Base-by-base conservation (phyloP, 352 stramenopile species). In the Thraustotheca clavata region DNA sequence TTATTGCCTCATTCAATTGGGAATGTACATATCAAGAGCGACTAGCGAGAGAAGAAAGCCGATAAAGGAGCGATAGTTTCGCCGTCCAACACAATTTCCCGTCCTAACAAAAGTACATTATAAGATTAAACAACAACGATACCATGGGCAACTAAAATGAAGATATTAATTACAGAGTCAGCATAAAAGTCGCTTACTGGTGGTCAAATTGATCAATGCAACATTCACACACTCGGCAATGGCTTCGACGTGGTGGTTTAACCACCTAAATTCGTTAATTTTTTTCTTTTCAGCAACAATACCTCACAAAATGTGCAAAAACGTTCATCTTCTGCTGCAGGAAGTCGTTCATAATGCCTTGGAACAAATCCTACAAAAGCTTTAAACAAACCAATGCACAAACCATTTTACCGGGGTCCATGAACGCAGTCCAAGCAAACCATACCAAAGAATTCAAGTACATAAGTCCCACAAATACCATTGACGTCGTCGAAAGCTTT, bases 381-480 rank as follows among this genome's bases (percentile, higher is more conserved):
- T 1, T 2, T 3, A 29, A 35, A 29, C 35, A 18, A 12, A 12
- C 9, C 38, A 1, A 22, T 24, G 50, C 22, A 6, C 8, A 22
- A 20, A 16, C 8, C 16, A 22, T 18, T 32, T 11, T 65, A 65
- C 57, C 57, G 3, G 57, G 57, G 29, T 65, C 57, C 18, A 43
- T 43, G 27, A 65, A 65, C 16, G 57, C 57, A n/a, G 57, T 65
- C 18, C 46, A 47, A 33, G n/a, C 36, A 36, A 65, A 65, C 57
- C 57, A 65, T 11, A 55, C n/a, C 6, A 65, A 46, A 9, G 47
- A 31, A 22, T 65, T 65, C 29, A 54, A 24, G 41, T 65, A 65
- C 20, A 39, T n/a, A 20, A 31, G 35, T 12, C 29, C 29, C n/a
- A 54, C 46, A 33, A 38, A 8, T 7, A 9, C 14, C 12, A 36